Evolutionary conservation across 2,329 filamentous ascomycete genomes (phyloP).

Genomic region (Byssoonygena ceratinophila): DNA sequence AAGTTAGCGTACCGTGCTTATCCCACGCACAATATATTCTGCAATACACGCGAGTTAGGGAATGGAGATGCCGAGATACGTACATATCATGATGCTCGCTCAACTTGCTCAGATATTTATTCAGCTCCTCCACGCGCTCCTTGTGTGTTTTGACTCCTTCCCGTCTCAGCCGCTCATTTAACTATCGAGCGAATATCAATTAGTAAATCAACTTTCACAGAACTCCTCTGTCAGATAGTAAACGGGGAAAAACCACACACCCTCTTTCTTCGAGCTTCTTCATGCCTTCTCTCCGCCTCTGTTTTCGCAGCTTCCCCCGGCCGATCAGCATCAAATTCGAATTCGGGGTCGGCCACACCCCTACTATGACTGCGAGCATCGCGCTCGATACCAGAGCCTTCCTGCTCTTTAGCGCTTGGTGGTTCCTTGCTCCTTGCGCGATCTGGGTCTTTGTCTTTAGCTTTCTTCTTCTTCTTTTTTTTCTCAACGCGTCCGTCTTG

Average conservation of each 20-base stretch:
- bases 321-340: constrained; percentile 24
- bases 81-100: constrained; percentile 98
- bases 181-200: constrained; percentile 38
- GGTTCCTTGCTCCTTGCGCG: neutral
- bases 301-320: constrained; percentile 54
- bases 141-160: constrained; percentile 95
- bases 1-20: constrained; percentile 16
- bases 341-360: constrained; percentile 19
- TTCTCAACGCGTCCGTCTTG: constrained; percentile 35
- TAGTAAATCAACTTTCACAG: constrained; percentile 7
- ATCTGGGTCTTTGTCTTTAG: constrained; percentile 18
- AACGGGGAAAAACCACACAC: constrained; percentile 43
- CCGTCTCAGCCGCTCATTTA: constrained; percentile 68
- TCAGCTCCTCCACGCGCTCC: constrained; percentile 88
- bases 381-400: neutral
- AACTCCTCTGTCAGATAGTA: neutral
- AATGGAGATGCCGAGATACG: constrained; percentile 19
- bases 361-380: constrained; percentile 10
- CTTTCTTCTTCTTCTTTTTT: constrained; percentile 21
- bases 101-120: constrained; percentile 79
- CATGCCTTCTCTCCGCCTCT: constrained; percentile 68
- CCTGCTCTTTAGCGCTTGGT: neutral
- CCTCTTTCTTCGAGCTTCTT: constrained; percentile 70
- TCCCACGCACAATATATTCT: too few species aligned
- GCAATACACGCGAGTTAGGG: neutral